These are phyloP conservation scores for Malus hybrid DNA, from an alignment of 331 rosid genomes.

Conservation along the genomic window DNA sequence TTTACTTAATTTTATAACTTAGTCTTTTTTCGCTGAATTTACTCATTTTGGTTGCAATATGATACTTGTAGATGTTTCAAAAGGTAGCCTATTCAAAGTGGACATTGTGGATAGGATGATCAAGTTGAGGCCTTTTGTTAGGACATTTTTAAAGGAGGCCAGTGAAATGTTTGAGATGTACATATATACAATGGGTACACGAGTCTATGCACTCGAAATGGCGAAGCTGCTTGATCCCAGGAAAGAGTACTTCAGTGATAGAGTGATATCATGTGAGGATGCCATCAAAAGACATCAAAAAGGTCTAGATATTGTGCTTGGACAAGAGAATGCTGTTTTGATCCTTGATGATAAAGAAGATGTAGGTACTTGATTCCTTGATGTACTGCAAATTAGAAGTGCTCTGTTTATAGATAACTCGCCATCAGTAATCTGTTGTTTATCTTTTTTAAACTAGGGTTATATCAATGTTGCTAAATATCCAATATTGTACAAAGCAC, in stretches of 20 bases:
- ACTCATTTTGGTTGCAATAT: conserved; percentile 1
- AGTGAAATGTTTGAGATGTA: conserved; percentile 65
- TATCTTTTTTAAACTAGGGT: background rate
- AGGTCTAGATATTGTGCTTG: conserved; percentile 72
- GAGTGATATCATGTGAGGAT: conserved; percentile 88
- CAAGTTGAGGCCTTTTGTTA: conserved; percentile 75
- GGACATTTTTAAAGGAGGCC: conserved; percentile 62
- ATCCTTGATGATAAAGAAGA: conserved; percentile 83
- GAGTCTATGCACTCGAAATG: conserved; percentile 74
- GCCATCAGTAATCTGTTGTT: background rate
- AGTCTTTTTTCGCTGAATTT: background rate
- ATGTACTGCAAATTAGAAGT: background rate
- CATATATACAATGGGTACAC: conserved; percentile 80
- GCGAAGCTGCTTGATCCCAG: conserved; percentile 72
- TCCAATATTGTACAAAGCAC: conserved; percentile 42
- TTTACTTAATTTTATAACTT: no score
- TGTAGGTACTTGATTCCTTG: conserved; percentile 30
- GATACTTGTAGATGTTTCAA: conserved; percentile 40
- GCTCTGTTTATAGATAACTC: background rate
- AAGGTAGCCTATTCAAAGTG: conserved; percentile 56
- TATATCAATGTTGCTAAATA: conserved; percentile 4
- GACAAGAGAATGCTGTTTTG: conserved; percentile 68
- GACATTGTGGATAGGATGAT: conserved; percentile 62
- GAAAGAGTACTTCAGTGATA: conserved; percentile 51
- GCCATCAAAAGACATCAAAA: conserved; percentile 70